Evolutionary conservation across 106 monocot species (phyloP).

Genomic region (Dendrobium nobile): DNA sequence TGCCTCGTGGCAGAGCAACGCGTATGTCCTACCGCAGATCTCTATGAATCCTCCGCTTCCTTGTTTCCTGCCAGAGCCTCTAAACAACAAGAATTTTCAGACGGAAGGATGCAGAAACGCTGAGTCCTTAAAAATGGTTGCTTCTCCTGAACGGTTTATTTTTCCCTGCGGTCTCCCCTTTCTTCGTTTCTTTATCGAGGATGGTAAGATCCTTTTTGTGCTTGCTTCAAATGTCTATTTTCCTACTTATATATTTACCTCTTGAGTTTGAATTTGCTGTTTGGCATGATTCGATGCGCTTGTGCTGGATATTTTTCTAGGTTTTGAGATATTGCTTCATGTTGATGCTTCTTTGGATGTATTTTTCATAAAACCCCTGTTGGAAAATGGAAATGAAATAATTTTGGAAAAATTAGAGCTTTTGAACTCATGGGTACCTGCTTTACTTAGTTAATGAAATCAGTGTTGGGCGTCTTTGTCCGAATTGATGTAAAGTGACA

Average conservation of each 20-base stretch:
- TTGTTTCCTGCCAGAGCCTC: not conserved
- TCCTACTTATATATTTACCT: not conserved
- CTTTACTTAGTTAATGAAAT: not conserved
- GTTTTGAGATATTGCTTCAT: not conserved
- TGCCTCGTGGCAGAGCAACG: not conserved
- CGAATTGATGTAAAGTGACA: not conserved
- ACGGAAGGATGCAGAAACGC: constrained; percentile 12
- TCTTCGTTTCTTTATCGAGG: constrained; percentile 55
- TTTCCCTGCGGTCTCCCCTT: constrained; percentile 66
- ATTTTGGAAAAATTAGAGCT: not conserved
- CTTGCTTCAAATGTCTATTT: not conserved
- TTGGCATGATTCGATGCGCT: not conserved
- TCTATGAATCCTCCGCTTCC: constrained; percentile 5
- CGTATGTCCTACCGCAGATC: constrained; percentile 1
- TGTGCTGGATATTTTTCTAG: not conserved
- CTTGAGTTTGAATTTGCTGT: not conserved
- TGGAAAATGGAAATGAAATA: not conserved
- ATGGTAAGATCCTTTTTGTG: constrained; percentile 19
- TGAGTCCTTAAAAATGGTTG: constrained; percentile 16
- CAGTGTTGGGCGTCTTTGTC: not conserved
- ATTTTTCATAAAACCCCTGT: not conserved
- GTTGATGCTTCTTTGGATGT: not conserved
- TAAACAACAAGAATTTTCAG: not conserved
- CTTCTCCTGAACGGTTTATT: constrained; percentile 22
- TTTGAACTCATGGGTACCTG: not conserved